Percentiles rank a stretch among this genome's conserved stretches.
Conservation (phyloP, 2,329 filamentous ascomycete species). For the Ceratocystis huliohia region DNA sequence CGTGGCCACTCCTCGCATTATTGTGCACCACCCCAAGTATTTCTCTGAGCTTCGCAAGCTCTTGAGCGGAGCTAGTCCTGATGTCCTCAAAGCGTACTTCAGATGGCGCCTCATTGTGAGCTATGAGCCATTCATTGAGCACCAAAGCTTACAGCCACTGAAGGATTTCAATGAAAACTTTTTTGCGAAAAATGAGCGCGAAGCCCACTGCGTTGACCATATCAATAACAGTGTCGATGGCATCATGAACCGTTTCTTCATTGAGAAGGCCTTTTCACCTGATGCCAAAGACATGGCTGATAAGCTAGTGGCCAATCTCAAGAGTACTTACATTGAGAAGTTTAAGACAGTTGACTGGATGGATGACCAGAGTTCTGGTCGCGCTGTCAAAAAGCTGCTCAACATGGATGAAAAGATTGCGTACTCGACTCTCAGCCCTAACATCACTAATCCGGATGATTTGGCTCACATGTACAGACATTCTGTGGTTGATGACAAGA, state of each 20-base stretch:
- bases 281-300: constrained; percentile 56
- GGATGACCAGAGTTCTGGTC: constrained; percentile 44
- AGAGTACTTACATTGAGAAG: constrained; percentile 49
- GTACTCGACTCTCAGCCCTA: constrained; percentile 49
- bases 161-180: constrained; percentile 49
- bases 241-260: constrained; percentile 59
- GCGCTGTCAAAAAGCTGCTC: constrained; percentile 51
- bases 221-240: constrained; percentile 49
- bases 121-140: constrained; percentile 43
- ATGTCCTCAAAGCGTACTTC: constrained; percentile 48
- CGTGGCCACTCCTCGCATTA: constrained; percentile 35
- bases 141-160: constrained; percentile 46
- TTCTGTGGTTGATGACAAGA: constrained; percentile 37
- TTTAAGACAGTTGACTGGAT: constrained; percentile 51
- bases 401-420: constrained; percentile 60
- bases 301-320: constrained; percentile 57
- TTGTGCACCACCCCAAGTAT: constrained; percentile 49
- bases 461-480: constrained; percentile 46
- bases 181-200: constrained; percentile 47
- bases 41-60: constrained; percentile 45
- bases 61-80: constrained; percentile 39
- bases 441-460: constrained; percentile 45
- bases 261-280: constrained; percentile 54
- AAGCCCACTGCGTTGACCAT: constrained; percentile 49
- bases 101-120: constrained; percentile 49